Evolutionary conservation across 306 rosid species (phyloP).

Genomic region (Astragalus glycyphyllos): DNA sequence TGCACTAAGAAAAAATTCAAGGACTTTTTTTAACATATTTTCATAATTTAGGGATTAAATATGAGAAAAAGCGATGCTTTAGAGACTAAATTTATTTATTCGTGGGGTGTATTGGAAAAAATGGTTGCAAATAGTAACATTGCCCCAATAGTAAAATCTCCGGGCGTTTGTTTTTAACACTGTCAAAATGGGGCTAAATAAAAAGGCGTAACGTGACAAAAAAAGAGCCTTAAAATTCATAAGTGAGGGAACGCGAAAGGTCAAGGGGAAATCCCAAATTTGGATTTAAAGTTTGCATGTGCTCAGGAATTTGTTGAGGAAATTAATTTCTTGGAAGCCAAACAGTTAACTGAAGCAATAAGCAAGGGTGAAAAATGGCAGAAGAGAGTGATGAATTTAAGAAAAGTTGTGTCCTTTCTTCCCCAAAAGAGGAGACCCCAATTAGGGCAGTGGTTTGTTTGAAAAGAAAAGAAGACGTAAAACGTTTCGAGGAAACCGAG

Average conservation of each 20-base stretch:
- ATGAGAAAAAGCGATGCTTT: too few relatives aligned
- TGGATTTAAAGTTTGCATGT: not conserved
- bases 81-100: too few relatives aligned
- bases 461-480: constrained; percentile 49
- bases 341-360: not conserved
- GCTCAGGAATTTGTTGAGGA: not conserved
- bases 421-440: constrained; percentile 45
- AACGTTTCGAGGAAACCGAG: constrained; percentile 61
- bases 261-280: not conserved
- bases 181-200: too few relatives aligned
- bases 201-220: too few relatives aligned
- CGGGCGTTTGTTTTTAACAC: not conserved
- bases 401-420: not conserved
- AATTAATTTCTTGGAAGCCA: constrained; percentile 26
- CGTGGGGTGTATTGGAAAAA: too few relatives aligned
- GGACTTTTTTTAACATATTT: too few relatives aligned
- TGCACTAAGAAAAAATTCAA: too few relatives aligned
- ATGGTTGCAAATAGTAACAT: too few relatives aligned
- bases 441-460: constrained; percentile 43
- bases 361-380: constrained; percentile 29
- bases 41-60: too few relatives aligned
- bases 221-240: too few relatives aligned
- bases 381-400: not conserved
- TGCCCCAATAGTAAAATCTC: too few relatives aligned
- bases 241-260: not conserved